phyloP scores from a whole-genome alignment of 148 eudicot genomes.

The Salicornia ramosissima region DNA sequence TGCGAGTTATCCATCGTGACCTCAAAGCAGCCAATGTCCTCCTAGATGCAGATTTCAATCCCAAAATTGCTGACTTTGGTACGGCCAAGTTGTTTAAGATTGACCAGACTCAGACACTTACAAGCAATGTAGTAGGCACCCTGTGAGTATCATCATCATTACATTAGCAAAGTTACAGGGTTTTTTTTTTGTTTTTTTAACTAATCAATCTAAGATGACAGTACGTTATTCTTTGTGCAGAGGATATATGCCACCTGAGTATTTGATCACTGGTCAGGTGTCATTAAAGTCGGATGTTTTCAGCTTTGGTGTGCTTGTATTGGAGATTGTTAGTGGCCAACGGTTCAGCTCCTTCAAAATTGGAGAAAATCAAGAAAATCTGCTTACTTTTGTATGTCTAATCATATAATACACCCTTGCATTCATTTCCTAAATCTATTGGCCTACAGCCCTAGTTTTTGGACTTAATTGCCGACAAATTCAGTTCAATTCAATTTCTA shows the following conservation, averaged over 20 bases:
- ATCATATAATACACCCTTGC: not conserved
- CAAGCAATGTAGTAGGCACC: slow-evolving; percentile 28
- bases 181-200: not conserved
- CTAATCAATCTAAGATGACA: not conserved
- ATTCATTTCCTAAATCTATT: too few species aligned
- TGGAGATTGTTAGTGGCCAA: slow-evolving; percentile 26
- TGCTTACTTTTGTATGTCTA: slow-evolving; percentile 23
- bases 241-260: slow-evolving; percentile 27
- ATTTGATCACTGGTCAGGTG: slow-evolving; percentile 20
- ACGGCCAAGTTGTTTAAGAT: slow-evolving; percentile 27
- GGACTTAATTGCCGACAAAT: too few species aligned
- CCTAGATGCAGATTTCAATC: slow-evolving; percentile 25
- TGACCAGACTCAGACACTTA: slow-evolving; percentile 19
- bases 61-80: slow-evolving; percentile 41
- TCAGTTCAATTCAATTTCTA: too few species aligned
- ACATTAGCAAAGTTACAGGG: too few species aligned
- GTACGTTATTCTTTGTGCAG: slow-evolving; percentile 8
- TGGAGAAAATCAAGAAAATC: slow-evolving; percentile 13
- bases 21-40: slow-evolving; percentile 32
- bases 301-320: slow-evolving; percentile 28
- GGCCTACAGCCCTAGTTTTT: too few species aligned
- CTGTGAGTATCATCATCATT: slow-evolving; percentile 10
- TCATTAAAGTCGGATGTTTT: slow-evolving; percentile 28
- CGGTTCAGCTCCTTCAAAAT: slow-evolving; percentile 12
- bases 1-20: slow-evolving; percentile 31